phyloP scores from a whole-genome alignment of 805 yeast species.

The Myxozyma sirexii region DNA sequence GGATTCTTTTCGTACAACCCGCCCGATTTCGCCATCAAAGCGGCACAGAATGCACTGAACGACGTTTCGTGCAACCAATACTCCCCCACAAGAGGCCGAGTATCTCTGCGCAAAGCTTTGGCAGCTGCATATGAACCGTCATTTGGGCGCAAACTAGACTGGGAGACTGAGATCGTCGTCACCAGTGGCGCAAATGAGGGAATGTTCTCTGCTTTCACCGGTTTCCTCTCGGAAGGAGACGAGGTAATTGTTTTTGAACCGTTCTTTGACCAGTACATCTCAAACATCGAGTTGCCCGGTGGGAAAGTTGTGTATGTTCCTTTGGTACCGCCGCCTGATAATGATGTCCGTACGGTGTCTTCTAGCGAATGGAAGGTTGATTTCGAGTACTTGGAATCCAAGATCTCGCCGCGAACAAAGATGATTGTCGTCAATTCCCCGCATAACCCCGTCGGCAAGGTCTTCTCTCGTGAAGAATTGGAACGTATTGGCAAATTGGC shows the following conservation, averaged over 20 bases:
- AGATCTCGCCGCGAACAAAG: slow-evolving; percentile 76
- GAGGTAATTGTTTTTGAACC: slow-evolving; percentile 97
- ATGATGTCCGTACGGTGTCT: slow-evolving; percentile 61
- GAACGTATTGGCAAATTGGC: slow-evolving; percentile 76
- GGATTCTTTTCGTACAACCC: slow-evolving; percentile 97
- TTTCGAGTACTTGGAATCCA: slow-evolving; percentile 70
- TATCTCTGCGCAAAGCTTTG: slow-evolving; percentile 69
- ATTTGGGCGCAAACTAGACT: slow-evolving; percentile 59
- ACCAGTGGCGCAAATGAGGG: slow-evolving; percentile 98
- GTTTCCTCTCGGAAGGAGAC: slow-evolving; percentile 82
- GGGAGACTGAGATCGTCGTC: slow-evolving; percentile 66
- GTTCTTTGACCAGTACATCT: slow-evolving; percentile 93
- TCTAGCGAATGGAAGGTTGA: slow-evolving; percentile 90
- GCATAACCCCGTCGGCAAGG: slow-evolving; percentile 93
- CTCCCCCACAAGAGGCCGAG: slow-evolving; percentile 88
- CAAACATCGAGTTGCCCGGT: slow-evolving; percentile 91
- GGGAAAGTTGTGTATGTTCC: slow-evolving; percentile 89
- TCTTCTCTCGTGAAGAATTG: slow-evolving; percentile 77
- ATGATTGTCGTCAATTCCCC: slow-evolving; percentile 90
- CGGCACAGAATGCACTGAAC: slow-evolving; percentile 75
- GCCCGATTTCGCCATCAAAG: slow-evolving; percentile 86
- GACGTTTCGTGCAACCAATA: slow-evolving; percentile 83
- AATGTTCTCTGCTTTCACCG: slow-evolving; percentile 80
- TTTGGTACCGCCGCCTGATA: slow-evolving; percentile 77
- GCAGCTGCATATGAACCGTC: slow-evolving; percentile 70